Evolutionary conservation across 164 flowering plant species (phyloP), one percentile per base, ranked within the genome.

Genomic region (Malania oleifera): DNA sequence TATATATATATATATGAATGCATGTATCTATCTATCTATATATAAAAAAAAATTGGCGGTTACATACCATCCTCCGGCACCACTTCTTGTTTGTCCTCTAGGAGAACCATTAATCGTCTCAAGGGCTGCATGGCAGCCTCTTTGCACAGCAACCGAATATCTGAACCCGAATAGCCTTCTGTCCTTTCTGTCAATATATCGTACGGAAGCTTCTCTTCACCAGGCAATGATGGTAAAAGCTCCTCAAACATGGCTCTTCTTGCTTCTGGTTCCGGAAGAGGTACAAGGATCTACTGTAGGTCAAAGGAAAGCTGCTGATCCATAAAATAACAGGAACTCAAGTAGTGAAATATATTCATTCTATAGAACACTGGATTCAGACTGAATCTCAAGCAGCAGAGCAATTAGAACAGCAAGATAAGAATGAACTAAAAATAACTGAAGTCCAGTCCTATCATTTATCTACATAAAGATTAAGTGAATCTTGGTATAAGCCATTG

Each of bases 121-220:
- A 95, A 67, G 10, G 99, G 99, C 68, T 95, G 99, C 99, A 95
- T 91, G 35, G 99, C 98, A 56, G 98, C 91, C 75, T 95, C 98
- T 69, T 95, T 95, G 77, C 98, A 91, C 2, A 95, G 70, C 54
- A 95, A 67, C 41, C 98, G 84, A 54, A 95, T 85, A 76, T 95
- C 98, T 20, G 99, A 95, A 67, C 99, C 99, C 6, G 99, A 95
- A 70, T 70, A 95, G 10, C 96, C 97, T 73, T 89, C 92, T 7
- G 96, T 81, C 54, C 39, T 79, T 28, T 89, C 97, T 23, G 91
- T 86, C 67, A 95, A 65, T 26, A 87, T 19, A 72, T 91, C 90
- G 72, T 82, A 83, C 18, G 95, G 89, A 65, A 95, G 80, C 28
- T 67, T 27, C 59, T 72, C 81, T 38, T 79, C 85, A 5, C 67